These are phyloP conservation scores for Dryas drummondii DNA, from an alignment of 306 rosid genomes.

Conservation along the genomic window DNA sequence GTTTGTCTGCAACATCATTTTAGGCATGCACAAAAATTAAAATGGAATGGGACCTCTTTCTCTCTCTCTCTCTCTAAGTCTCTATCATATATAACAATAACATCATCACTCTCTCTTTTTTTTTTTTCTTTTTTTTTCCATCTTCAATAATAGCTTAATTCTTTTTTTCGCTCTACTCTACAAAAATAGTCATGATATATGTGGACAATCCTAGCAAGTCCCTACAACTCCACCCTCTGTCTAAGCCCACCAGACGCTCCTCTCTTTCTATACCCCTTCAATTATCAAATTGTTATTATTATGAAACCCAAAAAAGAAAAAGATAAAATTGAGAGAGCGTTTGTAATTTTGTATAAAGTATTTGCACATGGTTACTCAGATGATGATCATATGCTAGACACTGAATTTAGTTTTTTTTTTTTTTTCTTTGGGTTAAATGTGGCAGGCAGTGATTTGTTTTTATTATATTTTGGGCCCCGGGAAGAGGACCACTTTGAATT, in stretches of 20 bases:
- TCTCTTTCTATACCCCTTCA: not conserved
- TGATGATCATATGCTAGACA: not conserved
- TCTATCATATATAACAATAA: not conserved
- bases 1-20: constrained; percentile 15
- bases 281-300: not conserved
- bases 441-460: constrained; percentile 35
- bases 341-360: too few relatives aligned
- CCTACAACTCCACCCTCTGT: not conserved
- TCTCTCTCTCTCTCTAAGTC: not conserved
- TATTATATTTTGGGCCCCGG: constrained; percentile 17
- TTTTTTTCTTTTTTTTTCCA: constrained; percentile 19
- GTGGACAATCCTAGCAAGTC: not conserved
- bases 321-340: not conserved
- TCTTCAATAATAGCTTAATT: constrained; percentile 16
- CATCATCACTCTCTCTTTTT: not conserved
- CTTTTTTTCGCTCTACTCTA: not conserved
- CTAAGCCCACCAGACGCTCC: constrained; percentile 15
- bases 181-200: not conserved
- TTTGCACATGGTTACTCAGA: not conserved
- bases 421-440: not conserved
- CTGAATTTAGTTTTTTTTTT: not conserved
- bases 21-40: constrained; percentile 10
- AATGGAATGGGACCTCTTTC: constrained; percentile 20
- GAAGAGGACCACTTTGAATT: constrained; percentile 53
- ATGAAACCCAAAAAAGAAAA: too few relatives aligned